Evolutionary conservation across 2,329 filamentous ascomycete species (phyloP).

Genomic region (Onygenales sp.): DNA sequence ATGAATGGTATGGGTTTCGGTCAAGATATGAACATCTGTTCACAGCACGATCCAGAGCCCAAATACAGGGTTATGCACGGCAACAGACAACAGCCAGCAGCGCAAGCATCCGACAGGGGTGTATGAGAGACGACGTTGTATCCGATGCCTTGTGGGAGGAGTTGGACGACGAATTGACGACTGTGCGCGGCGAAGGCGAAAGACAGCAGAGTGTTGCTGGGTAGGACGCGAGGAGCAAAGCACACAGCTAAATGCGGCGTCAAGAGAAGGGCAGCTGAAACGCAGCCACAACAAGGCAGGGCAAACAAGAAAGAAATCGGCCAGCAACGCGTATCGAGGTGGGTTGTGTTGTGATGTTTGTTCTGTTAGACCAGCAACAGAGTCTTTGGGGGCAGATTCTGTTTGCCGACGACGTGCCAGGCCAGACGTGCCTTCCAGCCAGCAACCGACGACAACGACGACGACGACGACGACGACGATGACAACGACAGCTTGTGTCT

Average conservation of each 20-base stretch:
- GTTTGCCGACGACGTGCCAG: neutral
- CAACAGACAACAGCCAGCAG: neutral
- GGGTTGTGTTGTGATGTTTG: neutral
- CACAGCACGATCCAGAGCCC: neutral
- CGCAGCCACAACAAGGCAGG: neutral
- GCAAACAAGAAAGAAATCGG: neutral
- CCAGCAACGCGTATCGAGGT: neutral
- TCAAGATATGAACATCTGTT: neutral
- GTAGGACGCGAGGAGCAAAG: no score
- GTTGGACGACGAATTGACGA: neutral
- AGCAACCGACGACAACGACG: no score
- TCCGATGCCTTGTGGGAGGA: neutral
- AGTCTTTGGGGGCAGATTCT: neutral
- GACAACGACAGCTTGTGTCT: no score
- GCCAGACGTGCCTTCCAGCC: constrained; percentile 1
- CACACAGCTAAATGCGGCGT: neutral
- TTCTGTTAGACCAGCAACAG: constrained; percentile 2
- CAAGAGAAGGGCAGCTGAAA: neutral
- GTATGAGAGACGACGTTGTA: neutral
- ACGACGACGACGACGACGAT: no score
- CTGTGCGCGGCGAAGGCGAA: no score
- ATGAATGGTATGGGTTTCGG: neutral
- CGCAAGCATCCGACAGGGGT: neutral
- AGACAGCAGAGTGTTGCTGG: no score
- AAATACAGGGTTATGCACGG: neutral